phyloP scores from a whole-genome alignment of 345 rosid genomes.

The Firmiana major region DNA sequence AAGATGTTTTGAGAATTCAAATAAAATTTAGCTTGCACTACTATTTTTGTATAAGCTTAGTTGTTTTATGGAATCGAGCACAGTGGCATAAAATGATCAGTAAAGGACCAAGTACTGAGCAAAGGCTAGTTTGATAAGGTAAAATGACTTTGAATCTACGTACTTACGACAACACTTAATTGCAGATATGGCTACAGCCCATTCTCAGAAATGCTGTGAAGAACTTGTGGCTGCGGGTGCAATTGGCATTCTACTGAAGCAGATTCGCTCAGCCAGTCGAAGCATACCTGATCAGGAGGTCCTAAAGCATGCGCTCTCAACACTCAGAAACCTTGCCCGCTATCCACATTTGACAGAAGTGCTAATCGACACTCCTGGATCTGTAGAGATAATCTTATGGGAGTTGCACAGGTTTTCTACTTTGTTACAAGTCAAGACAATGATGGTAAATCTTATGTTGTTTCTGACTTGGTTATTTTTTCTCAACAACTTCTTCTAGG shows the following conservation, averaged over 20 bases:
- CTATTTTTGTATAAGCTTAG: too few relatives aligned
- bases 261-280: conserved; percentile 65
- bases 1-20: neutral
- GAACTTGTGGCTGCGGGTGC: conserved; percentile 90
- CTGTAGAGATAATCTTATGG: conserved; percentile 57
- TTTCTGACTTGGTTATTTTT: neutral
- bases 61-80: neutral
- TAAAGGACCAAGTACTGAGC: neutral
- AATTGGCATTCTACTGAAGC: conserved; percentile 51
- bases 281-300: conserved; percentile 93
- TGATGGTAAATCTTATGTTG: neutral
- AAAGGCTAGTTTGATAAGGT: conserved; percentile 1
- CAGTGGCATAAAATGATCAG: neutral
- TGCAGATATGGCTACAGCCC: conserved; percentile 67
- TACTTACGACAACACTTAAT: neutral
- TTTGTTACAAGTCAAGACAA: neutral
- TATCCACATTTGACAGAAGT: conserved; percentile 60
- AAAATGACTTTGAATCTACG: neutral
- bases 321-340: conserved; percentile 67
- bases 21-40: neutral
- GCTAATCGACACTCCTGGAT: conserved; percentile 48
- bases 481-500: conserved; percentile 36
- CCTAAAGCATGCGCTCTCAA: conserved; percentile 72
- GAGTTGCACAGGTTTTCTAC: conserved; percentile 62
- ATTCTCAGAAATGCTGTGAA: conserved; percentile 83